Percentiles rank a stretch among this genome's conserved stretches.
phyloP scores from a whole-genome alignment of 495 filamentous ascomycete genomes.

The Aspergillus cavernicola region DNA sequence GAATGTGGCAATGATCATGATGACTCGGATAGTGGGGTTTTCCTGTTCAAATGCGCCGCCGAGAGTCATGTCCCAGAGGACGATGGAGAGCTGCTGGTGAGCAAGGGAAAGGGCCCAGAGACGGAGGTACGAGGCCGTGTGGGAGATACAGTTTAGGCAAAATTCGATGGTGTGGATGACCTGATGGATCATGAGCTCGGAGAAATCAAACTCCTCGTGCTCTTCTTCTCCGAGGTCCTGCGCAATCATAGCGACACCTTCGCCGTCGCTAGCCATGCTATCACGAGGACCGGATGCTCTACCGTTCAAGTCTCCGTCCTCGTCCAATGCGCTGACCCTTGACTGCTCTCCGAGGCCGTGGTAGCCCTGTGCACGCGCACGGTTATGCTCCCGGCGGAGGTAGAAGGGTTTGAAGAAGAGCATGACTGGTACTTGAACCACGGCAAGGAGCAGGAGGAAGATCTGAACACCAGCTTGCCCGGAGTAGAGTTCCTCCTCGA shows the following conservation, averaged over 20 bases:
- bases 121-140: conserved; percentile 97
- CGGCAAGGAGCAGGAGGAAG: conserved; percentile 74
- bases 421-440: conserved; percentile 83
- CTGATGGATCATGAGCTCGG: conserved; percentile 97
- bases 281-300: conserved; percentile 47
- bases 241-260: conserved; percentile 87
- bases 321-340: conserved; percentile 80
- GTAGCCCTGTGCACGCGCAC: conserved; percentile 81
- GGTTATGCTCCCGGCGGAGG: conserved; percentile 88
- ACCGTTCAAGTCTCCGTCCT: conserved; percentile 62
- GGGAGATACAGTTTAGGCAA: conserved; percentile 97
- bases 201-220: conserved; percentile 95
- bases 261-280: conserved; percentile 75
- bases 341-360: conserved; percentile 85
- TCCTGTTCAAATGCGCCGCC: conserved; percentile 61
- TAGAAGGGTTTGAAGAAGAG: conserved; percentile 95
- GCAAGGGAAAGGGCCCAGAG: conserved; percentile 97
- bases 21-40: conserved; percentile 63
- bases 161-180: conserved; percentile 99
- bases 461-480: conserved; percentile 75
- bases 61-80: conserved; percentile 96
- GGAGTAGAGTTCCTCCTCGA: conserved; percentile 70
- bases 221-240: conserved; percentile 71
- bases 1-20: conserved; percentile 77
- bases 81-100: conserved; percentile 94